These are phyloP conservation scores for Colletotrichum sp. DNA, from an alignment of 2,329 filamentous ascomycete genomes.

Conservation along the genomic window DNA sequence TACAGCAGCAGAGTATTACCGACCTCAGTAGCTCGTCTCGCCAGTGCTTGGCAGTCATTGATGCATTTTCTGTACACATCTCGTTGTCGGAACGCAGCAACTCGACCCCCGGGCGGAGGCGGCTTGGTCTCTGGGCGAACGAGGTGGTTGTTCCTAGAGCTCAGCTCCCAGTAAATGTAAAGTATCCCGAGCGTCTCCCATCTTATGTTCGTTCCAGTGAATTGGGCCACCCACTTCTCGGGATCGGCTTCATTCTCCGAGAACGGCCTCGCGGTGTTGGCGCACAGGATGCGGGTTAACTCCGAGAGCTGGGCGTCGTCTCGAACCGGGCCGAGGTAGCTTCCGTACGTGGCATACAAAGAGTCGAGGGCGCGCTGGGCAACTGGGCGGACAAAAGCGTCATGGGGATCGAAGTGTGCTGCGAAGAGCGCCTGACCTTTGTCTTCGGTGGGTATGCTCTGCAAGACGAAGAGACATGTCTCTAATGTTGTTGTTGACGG, in stretches of 20 bases:
- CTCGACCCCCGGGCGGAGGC: neutral
- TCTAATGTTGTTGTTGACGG: slow-evolving; percentile 27
- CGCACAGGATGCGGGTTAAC: slow-evolving; percentile 27
- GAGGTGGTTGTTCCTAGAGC: neutral
- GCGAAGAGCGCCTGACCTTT: slow-evolving; percentile 13
- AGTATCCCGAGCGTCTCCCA: slow-evolving; percentile 21
- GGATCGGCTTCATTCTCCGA: slow-evolving; percentile 9
- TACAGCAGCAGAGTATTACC: slow-evolving; percentile 44
- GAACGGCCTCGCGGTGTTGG: slow-evolving; percentile 21
- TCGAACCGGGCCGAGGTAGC: slow-evolving; percentile 21
- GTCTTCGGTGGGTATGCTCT: slow-evolving; percentile 32
- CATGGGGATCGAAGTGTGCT: slow-evolving; percentile 19
- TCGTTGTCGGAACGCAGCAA: slow-evolving; percentile 7
- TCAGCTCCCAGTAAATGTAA: slow-evolving; percentile 23
- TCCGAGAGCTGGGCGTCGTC: slow-evolving; percentile 4
- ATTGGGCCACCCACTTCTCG: slow-evolving; percentile 13
- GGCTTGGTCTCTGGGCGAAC: slow-evolving; percentile 14
- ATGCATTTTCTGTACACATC: slow-evolving; percentile 33
- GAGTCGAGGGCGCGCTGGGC: slow-evolving; percentile 10
- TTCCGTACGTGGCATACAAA: slow-evolving; percentile 23
- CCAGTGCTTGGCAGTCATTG: slow-evolving; percentile 38
- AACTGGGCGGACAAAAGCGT: slow-evolving; percentile 24
- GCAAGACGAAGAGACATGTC: slow-evolving; percentile 43
- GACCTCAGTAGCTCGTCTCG: slow-evolving; percentile 20
- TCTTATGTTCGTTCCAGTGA: neutral